Evolutionary conservation across 148 eudicot species (phyloP).

Genomic region (Rheum nobile): DNA sequence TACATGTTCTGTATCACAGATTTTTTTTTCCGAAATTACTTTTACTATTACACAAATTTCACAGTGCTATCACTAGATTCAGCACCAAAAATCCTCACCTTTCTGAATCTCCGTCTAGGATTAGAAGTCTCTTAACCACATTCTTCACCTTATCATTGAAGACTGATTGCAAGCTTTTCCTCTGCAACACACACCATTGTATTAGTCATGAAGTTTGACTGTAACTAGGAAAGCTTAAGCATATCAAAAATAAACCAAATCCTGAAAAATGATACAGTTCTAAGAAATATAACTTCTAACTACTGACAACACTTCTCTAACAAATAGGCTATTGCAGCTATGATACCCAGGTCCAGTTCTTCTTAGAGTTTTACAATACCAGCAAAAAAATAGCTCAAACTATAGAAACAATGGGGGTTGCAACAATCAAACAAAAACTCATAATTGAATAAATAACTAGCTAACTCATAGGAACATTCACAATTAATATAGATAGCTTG

Average conservation of each 20-base stretch:
- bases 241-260: not conserved
- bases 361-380: not conserved
- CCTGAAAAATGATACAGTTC: not conserved
- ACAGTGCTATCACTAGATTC: not conserved
- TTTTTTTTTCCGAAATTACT: not conserved
- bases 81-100: conserved; percentile 30
- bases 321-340: not conserved
- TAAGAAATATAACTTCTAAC: not conserved
- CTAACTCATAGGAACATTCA: not conserved
- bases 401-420: not conserved
- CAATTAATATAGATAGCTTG: not conserved
- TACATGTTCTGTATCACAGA: not conserved
- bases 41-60: not conserved
- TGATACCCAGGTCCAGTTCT: not conserved
- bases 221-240: not conserved
- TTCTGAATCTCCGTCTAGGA: conserved; percentile 51
- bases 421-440: not conserved
- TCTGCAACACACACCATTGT: conserved; percentile 33
- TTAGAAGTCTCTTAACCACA: conserved; percentile 57
- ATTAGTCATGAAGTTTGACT: not conserved
- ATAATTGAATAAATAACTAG: not conserved
- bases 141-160: conserved; percentile 67
- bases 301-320: not conserved
- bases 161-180: conserved; percentile 43
- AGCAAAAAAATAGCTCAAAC: not conserved